These are phyloP conservation scores for Vachellia pachyceras DNA, from an alignment of 306 rosid genomes.

Conservation along the genomic window DNA sequence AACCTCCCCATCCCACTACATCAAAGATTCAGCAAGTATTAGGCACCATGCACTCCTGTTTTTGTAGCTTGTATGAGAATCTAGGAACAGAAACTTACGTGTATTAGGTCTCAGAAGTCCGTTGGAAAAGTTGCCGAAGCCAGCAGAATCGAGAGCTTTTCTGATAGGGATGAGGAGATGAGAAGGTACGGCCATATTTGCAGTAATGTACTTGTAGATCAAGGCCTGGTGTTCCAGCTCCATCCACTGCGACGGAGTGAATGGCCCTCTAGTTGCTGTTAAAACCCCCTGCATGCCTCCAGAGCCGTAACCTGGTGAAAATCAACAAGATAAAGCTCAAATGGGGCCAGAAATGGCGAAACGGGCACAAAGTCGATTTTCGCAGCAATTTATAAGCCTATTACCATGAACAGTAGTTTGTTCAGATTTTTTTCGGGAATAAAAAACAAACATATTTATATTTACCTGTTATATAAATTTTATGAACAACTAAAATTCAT, in stretches of 20 bases:
- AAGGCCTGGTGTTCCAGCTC: slow-evolving; percentile 94
- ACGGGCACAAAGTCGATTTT: background rate
- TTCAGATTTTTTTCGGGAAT: background rate
- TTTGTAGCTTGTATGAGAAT: too few species aligned
- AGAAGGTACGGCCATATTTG: slow-evolving; percentile 79
- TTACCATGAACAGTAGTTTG: background rate
- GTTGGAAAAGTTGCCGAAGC: slow-evolving; percentile 54
- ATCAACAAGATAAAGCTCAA: slow-evolving; percentile 25
- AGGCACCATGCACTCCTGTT: background rate
- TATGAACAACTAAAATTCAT: background rate
- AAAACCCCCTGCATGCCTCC: slow-evolving; percentile 69
- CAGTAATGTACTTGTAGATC: slow-evolving; percentile 90
- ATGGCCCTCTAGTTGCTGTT: slow-evolving; percentile 56
- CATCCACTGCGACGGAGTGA: slow-evolving; percentile 97
- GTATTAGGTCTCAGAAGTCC: slow-evolving; percentile 73
- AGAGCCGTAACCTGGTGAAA: slow-evolving; percentile 53
- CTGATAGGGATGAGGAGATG: slow-evolving; percentile 81
- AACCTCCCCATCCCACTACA: too few species aligned
- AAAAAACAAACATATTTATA: background rate
- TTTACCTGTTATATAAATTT: background rate
- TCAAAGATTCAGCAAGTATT: background rate
- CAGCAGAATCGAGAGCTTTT: slow-evolving; percentile 82
- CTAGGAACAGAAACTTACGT: slow-evolving; percentile 45
- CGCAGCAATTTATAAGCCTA: background rate
- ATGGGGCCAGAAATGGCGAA: background rate